Percentiles rank a stretch among this genome's conserved stretches.
Evolutionary conservation across 2,329 filamentous ascomycete species (phyloP).

Genomic region (Calonectria crousiana): DNA sequence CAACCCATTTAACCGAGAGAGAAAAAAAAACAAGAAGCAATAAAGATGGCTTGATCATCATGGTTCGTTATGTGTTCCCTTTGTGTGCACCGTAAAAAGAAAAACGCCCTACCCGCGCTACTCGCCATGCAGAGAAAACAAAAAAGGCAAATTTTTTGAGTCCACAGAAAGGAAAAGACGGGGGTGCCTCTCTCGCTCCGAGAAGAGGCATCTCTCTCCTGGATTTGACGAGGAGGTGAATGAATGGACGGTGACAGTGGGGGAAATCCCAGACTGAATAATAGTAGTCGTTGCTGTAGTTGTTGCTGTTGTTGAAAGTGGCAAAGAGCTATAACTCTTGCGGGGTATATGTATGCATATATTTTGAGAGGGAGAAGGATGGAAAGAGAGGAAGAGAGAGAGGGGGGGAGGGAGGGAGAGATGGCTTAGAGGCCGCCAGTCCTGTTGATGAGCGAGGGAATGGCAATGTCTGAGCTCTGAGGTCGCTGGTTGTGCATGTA

Average conservation of each 20-base stretch:
- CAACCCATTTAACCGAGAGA: constrained; percentile 21
- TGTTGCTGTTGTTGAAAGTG: not conserved
- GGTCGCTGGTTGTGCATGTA: constrained; percentile 63
- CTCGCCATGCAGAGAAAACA: constrained; percentile 36
- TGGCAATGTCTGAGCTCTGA: constrained; percentile 71
- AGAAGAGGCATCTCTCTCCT: not conserved
- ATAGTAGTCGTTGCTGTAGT: not conserved
- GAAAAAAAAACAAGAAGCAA: constrained; percentile 15
- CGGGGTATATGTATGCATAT: not conserved
- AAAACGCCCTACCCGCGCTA: constrained; percentile 27
- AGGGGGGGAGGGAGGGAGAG: not conserved
- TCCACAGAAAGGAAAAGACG: not conserved
- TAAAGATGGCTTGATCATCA: constrained; percentile 33
- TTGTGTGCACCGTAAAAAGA: constrained; percentile 30
- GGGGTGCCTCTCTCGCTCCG: not conserved
- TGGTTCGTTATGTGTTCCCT: constrained; percentile 32
- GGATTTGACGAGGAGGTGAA: constrained; percentile 27
- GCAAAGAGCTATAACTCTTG: not conserved
- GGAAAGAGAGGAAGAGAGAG: too few relatives aligned
- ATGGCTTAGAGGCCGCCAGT: constrained; percentile 46
- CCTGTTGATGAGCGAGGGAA: constrained; percentile 70
- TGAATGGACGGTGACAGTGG: constrained; percentile 37
- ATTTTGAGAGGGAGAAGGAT: not conserved
- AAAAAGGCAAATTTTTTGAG: constrained; percentile 10
- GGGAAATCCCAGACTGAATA: not conserved